Evolutionary conservation across 2,329 filamentous ascomycete species (phyloP).

Genomic region (Sporothrix luriei): DNA sequence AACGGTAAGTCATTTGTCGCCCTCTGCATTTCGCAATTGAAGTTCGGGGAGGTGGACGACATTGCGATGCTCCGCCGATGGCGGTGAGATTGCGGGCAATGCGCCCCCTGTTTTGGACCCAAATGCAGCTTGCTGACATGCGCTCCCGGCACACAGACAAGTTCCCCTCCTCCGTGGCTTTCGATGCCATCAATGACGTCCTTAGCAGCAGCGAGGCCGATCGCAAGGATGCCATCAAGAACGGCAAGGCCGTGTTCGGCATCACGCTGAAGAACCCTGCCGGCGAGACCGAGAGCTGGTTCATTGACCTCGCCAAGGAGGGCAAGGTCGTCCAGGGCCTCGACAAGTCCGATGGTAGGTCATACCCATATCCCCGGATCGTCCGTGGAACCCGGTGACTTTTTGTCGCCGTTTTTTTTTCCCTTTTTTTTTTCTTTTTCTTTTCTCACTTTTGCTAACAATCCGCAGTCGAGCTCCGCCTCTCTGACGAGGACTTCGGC

Average conservation of each 20-base stretch:
- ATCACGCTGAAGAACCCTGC: slow-evolving; percentile 89
- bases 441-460: slow-evolving; percentile 9
- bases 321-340: slow-evolving; percentile 78
- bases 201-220: slow-evolving; percentile 70
- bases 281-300: slow-evolving; percentile 82
- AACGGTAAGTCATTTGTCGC: slow-evolving; percentile 26
- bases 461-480: slow-evolving; percentile 72
- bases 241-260: slow-evolving; percentile 82
- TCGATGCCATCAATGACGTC: slow-evolving; percentile 79
- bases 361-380: no score
- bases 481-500: slow-evolving; percentile 85
- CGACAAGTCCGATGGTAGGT: slow-evolving; percentile 78
- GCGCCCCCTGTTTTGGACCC: neutral
- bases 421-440: neutral
- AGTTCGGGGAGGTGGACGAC: neutral
- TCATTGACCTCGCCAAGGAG: slow-evolving; percentile 91
- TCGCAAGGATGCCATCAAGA: slow-evolving; percentile 81
- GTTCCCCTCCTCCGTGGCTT: slow-evolving; percentile 88
- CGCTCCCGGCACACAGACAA: slow-evolving; percentile 55
- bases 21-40: neutral
- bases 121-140: neutral
- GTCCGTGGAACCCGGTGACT: neutral
- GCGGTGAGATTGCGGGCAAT: neutral
- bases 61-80: slow-evolving; percentile 5
- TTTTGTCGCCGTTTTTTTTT: neutral